These are phyloP conservation scores for Fusarium kyushuense DNA, from an alignment of 2,329 filamentous ascomycete genomes.

Conservation along the genomic window DNA sequence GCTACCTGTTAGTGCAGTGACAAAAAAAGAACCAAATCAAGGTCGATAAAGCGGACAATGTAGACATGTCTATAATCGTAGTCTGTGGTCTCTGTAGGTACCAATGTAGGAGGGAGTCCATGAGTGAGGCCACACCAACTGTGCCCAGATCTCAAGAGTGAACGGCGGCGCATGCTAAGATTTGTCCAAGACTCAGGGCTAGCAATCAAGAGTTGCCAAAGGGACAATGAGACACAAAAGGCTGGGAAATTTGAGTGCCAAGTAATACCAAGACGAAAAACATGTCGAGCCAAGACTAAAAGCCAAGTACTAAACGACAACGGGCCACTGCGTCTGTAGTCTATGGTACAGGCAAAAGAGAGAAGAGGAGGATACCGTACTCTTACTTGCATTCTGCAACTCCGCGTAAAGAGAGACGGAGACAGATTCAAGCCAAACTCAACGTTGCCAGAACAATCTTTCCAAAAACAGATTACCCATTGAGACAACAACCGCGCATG, in stretches of 20 bases:
- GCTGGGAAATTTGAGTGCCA: conserved; percentile 27
- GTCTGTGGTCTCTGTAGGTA: neutral
- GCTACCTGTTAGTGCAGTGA: neutral
- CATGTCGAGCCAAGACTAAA: conserved; percentile 36
- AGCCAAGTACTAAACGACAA: conserved; percentile 39
- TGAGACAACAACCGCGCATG: neutral
- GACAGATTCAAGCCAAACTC: neutral
- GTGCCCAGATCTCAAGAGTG: conserved; percentile 10
- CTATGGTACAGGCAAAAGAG: conserved; percentile 2
- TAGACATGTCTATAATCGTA: no score
- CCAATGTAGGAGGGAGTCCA: neutral
- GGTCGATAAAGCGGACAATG: no score
- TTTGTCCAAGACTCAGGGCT: conserved; percentile 19
- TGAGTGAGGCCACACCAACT: conserved; percentile 27
- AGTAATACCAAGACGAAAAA: conserved; percentile 39
- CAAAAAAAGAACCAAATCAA: neutral
- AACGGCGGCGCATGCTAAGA: conserved; percentile 31
- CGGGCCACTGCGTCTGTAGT: conserved; percentile 14
- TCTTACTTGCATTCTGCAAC: neutral
- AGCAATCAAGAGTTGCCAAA: conserved; percentile 25
- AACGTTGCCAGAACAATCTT: neutral
- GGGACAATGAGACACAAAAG: conserved; percentile 34
- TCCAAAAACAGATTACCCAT: conserved; percentile 5
- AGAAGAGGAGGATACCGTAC: neutral
- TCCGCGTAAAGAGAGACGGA: neutral